Percentiles rank a stretch among this genome's conserved stretches.
Evolutionary conservation across 495 filamentous ascomycete genomes (phyloP).

Genomic region (Saxophila tyrrhenica): DNA sequence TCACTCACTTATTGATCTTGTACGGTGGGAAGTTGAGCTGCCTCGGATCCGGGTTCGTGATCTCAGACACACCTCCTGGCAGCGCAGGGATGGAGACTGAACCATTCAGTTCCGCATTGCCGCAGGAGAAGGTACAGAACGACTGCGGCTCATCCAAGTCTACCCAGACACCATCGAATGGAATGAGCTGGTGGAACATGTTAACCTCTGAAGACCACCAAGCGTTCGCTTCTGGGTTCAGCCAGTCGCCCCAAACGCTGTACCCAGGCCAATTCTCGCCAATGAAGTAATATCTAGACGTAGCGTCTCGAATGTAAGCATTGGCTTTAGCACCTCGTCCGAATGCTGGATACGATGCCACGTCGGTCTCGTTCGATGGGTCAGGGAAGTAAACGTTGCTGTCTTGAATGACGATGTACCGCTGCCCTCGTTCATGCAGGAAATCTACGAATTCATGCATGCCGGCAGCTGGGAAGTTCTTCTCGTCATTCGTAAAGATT

Average conservation of each 20-base stretch:
- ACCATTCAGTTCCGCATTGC: constrained; percentile 42
- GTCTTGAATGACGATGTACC: constrained; percentile 18
- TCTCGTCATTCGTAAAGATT: constrained; percentile 13
- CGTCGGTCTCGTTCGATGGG: constrained; percentile 13
- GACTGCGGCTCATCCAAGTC: constrained; percentile 37
- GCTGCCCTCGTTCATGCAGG: constrained; percentile 10
- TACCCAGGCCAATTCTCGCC: constrained; percentile 16
- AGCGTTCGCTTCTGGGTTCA: constrained; percentile 4
- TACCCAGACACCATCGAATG: constrained; percentile 22
- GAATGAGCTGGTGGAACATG: constrained; percentile 6
- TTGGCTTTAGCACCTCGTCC: constrained; percentile 7
- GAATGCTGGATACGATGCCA: constrained; percentile 6
- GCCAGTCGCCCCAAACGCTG: constrained; percentile 14
- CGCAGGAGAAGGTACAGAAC: constrained; percentile 65
- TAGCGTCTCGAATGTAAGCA: constrained; percentile 11
- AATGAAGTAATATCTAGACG: constrained; percentile 2
- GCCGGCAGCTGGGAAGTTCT: background rate
- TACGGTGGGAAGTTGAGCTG: constrained; percentile 21
- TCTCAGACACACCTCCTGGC: background rate
- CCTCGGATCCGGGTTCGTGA: constrained; percentile 12
- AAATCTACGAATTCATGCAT: constrained; percentile 5
- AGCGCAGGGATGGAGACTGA: constrained; percentile 3
- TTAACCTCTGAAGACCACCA: constrained; percentile 14
- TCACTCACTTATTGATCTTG: constrained; percentile 12
- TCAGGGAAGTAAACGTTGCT: constrained; percentile 13